Percentiles rank a stretch among this genome's conserved stretches.
Conservation (phyloP, 1,284 basidiomycete genomes). For the Ustilago bromivora region DNA sequence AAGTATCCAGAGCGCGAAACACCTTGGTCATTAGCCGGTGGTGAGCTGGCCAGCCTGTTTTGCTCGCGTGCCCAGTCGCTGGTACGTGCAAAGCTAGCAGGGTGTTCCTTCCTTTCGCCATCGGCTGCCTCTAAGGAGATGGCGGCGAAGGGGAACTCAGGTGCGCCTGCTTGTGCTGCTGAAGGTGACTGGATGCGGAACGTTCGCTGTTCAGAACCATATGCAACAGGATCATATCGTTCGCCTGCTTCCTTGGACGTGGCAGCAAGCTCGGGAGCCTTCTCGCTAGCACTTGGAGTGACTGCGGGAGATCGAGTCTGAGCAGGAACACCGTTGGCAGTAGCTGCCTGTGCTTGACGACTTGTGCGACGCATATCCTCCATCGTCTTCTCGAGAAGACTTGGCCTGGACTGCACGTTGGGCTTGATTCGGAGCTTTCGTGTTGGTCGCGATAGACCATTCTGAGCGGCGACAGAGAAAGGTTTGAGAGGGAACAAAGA, state of each 20-base stretch:
- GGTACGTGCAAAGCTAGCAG: conserved; percentile 28
- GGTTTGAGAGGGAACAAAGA: conserved; percentile 11
- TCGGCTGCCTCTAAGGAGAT: conserved; percentile 3
- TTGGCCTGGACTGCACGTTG: conserved; percentile 34
- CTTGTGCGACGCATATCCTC: conserved; percentile 22
- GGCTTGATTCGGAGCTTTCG: conserved; percentile 35
- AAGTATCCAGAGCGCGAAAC: conserved; percentile 6
- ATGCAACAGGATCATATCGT: conserved; percentile 21
- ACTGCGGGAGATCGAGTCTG: not conserved
- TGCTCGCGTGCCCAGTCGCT: conserved; percentile 45
- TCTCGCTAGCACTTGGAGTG: not conserved
- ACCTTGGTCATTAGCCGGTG: not conserved
- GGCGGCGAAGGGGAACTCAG: conserved; percentile 17
- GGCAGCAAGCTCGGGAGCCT: not conserved
- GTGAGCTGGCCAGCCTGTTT: conserved; percentile 10
- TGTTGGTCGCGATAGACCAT: conserved; percentile 14
- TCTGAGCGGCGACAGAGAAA: not conserved
- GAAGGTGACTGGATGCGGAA: conserved; percentile 23
- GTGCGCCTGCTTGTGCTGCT: not conserved
- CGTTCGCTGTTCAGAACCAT: conserved; percentile 24
- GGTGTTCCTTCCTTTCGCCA: conserved; percentile 1
- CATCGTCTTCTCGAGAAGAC: conserved; percentile 35
- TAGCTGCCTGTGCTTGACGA: conserved; percentile 15
- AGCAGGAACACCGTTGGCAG: conserved; percentile 1
- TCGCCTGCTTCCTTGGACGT: not conserved